Evolutionary conservation across 208 protist species (phyloP).

Genomic region (Leishmania braziliensis): DNA sequence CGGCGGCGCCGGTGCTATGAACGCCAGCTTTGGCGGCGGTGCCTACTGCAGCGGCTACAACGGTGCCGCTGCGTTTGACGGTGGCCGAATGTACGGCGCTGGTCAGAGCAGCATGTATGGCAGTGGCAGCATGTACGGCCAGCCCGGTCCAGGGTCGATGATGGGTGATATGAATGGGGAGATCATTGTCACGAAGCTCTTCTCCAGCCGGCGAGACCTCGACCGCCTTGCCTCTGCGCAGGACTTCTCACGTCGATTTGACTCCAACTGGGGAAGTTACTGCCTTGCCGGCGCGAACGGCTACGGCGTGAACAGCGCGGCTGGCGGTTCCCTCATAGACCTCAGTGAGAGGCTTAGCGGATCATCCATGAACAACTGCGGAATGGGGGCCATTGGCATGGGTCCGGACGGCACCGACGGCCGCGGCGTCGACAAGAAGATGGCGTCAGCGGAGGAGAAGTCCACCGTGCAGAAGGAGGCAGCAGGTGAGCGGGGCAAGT

Average conservation of each 20-base stretch:
- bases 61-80: slow-evolving; percentile 22
- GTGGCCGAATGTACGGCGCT: slow-evolving; percentile 38
- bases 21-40: slow-evolving; percentile 9
- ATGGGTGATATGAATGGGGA: slow-evolving; percentile 39
- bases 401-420: slow-evolving; percentile 19
- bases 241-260: slow-evolving; percentile 58
- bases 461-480: background rate
- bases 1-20: slow-evolving; percentile 7
- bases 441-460: background rate
- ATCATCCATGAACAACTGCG: slow-evolving; percentile 3
- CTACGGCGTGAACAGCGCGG: slow-evolving; percentile 14
- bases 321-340: slow-evolving; percentile 21
- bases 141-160: slow-evolving; percentile 18
- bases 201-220: slow-evolving; percentile 70
- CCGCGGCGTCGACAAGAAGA: background rate
- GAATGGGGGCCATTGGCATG: slow-evolving; percentile 13
- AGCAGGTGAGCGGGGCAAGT: background rate
- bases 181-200: slow-evolving; percentile 69
- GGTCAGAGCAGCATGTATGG: slow-evolving; percentile 49
- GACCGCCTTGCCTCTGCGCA: slow-evolving; percentile 39
- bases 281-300: slow-evolving; percentile 19
- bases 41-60: slow-evolving; percentile 29
- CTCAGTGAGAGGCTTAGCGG: background rate
- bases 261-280: slow-evolving; percentile 55
- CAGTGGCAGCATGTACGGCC: slow-evolving; percentile 43